These are phyloP conservation scores for Chimonanthus salicifolius DNA, from an alignment of 164 flowering plant genomes.

Conservation along the genomic window DNA sequence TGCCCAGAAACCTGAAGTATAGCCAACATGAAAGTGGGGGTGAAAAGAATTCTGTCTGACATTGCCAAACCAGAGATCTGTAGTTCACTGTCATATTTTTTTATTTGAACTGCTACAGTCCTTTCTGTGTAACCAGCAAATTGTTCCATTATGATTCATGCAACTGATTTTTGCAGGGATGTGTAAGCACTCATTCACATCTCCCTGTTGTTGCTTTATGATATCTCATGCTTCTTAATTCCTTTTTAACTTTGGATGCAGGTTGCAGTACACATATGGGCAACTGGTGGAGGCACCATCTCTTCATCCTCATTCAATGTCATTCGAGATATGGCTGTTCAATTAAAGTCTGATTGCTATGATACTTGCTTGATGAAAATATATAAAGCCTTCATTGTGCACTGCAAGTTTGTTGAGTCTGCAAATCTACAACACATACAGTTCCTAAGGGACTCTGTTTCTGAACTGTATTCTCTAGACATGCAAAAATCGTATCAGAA, in stretches of 20 bases:
- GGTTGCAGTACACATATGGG: conserved; percentile 82
- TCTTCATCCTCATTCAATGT: conserved; percentile 53
- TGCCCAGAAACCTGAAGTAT: no score
- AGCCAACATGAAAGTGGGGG: no score
- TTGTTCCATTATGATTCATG: no score
- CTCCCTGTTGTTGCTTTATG: neutral
- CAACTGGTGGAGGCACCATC: conserved; percentile 51
- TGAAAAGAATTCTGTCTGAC: no score
- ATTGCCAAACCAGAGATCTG: no score
- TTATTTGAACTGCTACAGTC: no score
- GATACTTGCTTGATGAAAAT: conserved; percentile 50
- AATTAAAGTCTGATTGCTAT: conserved; percentile 35
- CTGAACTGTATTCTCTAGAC: conserved; percentile 71
- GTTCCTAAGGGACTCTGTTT: conserved; percentile 50
- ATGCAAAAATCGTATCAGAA: conserved; percentile 46
- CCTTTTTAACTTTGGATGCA: conserved; percentile 27
- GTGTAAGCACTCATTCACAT: no score
- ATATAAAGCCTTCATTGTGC: conserved; percentile 55
- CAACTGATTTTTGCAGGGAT: no score
- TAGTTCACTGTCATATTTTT: no score
- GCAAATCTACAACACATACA: conserved; percentile 38
- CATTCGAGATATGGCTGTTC: conserved; percentile 43
- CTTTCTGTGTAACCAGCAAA: no score
- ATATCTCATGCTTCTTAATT: neutral
- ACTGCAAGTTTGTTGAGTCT: conserved; percentile 51